These are phyloP conservation scores for Hygrocybe coccinea DNA, from an alignment of 768 basidiomycete genomes.

Conservation along the genomic window DNA sequence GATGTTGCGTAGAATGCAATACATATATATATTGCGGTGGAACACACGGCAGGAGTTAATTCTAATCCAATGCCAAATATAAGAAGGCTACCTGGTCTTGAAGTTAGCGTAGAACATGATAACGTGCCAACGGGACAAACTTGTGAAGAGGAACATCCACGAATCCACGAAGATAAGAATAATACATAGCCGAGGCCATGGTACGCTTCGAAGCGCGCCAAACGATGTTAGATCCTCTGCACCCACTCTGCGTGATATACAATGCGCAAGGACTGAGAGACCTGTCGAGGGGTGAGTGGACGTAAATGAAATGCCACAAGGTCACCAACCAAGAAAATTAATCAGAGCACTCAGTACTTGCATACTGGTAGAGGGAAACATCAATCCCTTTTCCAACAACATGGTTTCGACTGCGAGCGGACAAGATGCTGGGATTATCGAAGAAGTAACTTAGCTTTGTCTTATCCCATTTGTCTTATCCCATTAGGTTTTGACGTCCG, in stretches of 20 bases:
- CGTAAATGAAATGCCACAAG: neutral
- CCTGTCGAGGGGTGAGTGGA: neutral
- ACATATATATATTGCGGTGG: conserved; percentile 41
- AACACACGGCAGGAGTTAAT: conserved; percentile 32
- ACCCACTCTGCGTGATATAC: neutral
- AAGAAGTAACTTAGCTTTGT: too few species aligned
- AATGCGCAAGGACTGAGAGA: neutral
- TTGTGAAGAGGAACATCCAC: conserved; percentile 39
- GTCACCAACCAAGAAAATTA: neutral
- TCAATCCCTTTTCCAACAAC: conserved; percentile 19
- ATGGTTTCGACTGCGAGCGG: neutral
- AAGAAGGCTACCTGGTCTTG: conserved; percentile 35
- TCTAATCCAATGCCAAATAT: conserved; percentile 44
- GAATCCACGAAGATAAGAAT: conserved; percentile 41
- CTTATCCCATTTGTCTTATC: too few species aligned
- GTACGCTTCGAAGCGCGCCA: neutral
- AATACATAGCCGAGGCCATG: conserved; percentile 38
- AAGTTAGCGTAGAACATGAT: neutral
- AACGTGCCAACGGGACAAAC: conserved; percentile 22
- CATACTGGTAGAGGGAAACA: neutral
- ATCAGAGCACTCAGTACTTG: neutral
- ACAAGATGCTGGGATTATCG: too few species aligned
- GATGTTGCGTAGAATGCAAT: conserved; percentile 39
- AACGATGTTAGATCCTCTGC: neutral
- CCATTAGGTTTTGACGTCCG: too few species aligned